A percentile compares a stretch with the other conserved stretches of the same genome.
These are phyloP conservation scores for Trametes versicolor DNA, from an alignment of 1,284 basidiomycete genomes.

Conservation along the genomic window DNA sequence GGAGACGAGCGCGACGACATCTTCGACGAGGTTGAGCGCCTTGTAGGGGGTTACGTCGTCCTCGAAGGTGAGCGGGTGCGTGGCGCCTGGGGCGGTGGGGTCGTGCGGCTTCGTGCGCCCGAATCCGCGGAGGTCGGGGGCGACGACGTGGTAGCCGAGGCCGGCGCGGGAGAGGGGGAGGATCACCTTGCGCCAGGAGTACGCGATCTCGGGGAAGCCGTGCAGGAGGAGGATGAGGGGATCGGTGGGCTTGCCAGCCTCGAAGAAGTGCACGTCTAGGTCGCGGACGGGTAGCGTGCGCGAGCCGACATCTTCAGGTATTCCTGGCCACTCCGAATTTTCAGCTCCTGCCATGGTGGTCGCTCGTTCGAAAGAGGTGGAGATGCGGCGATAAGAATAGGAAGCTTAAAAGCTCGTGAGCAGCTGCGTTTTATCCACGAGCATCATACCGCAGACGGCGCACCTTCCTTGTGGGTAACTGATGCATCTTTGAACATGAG, in stretches of 20 bases:
- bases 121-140: constrained; percentile 47
- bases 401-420: neutral
- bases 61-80: constrained; percentile 48
- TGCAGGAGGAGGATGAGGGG: constrained; percentile 69
- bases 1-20: constrained; percentile 60
- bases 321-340: constrained; percentile 9
- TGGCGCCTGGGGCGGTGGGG: constrained; percentile 14
- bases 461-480: too few relatives aligned
- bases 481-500: too few relatives aligned
- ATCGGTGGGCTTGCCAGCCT: constrained; percentile 49
- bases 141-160: constrained; percentile 47
- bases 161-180: constrained; percentile 54
- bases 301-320: constrained; percentile 32
- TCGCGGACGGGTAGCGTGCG: constrained; percentile 46
- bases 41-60: constrained; percentile 62
- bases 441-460: too few relatives aligned
- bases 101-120: constrained; percentile 44
- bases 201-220: constrained; percentile 72
- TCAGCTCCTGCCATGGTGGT: neutral
- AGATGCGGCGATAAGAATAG: neutral
- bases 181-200: constrained; percentile 70
- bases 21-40: constrained; percentile 59
- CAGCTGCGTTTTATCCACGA: too few relatives aligned
- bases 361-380: neutral
- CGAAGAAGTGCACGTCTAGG: constrained; percentile 62